Percentiles rank a stretch among this genome's conserved stretches.
Evolutionary conservation across 768 basidiomycete species (phyloP).

Genomic region (Arthromyces matolae): DNA sequence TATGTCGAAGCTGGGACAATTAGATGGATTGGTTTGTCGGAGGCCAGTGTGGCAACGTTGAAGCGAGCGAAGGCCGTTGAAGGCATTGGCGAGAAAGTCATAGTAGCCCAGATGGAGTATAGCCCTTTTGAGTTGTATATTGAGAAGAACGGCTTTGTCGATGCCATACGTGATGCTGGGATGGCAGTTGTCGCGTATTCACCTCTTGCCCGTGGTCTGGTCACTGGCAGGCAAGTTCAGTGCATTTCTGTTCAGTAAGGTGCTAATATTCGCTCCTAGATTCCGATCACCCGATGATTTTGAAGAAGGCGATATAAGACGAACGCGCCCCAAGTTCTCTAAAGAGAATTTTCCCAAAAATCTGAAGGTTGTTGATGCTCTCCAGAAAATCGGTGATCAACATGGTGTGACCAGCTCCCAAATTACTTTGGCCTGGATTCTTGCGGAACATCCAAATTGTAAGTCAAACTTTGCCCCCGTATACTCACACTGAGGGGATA

Average conservation of each 20-base stretch:
- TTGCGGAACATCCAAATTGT: slow-evolving; percentile 27
- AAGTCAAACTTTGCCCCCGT: background rate
- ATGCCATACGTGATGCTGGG: slow-evolving; percentile 40
- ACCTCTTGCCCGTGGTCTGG: slow-evolving; percentile 46
- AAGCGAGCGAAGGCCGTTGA: slow-evolving; percentile 47
- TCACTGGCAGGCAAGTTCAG: slow-evolving; percentile 40
- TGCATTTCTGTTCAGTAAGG: background rate
- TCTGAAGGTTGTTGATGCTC: slow-evolving; percentile 31
- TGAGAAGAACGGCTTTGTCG: slow-evolving; percentile 37
- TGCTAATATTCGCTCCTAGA: slow-evolving; percentile 11
- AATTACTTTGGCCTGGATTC: slow-evolving; percentile 44
- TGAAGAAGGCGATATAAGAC: slow-evolving; percentile 34
- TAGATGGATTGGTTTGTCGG: slow-evolving; percentile 50
- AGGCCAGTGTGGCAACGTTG: slow-evolving; percentile 39
- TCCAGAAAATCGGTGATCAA: slow-evolving; percentile 31
- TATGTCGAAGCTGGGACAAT: slow-evolving; percentile 20
- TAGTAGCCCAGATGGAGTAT: slow-evolving; percentile 43
- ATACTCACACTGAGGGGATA: background rate
- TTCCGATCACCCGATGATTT: slow-evolving; percentile 38
- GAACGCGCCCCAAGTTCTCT: slow-evolving; percentile 32
- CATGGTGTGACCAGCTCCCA: slow-evolving; percentile 38
- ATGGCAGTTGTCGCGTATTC: slow-evolving; percentile 44
- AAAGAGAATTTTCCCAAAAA: slow-evolving; percentile 42
- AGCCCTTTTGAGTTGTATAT: slow-evolving; percentile 42
- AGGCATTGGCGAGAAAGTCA: slow-evolving; percentile 28